Evolutionary conservation across 2,329 filamentous ascomycete genomes (phyloP).

Genomic region (Lithohypha guttulata): DNA sequence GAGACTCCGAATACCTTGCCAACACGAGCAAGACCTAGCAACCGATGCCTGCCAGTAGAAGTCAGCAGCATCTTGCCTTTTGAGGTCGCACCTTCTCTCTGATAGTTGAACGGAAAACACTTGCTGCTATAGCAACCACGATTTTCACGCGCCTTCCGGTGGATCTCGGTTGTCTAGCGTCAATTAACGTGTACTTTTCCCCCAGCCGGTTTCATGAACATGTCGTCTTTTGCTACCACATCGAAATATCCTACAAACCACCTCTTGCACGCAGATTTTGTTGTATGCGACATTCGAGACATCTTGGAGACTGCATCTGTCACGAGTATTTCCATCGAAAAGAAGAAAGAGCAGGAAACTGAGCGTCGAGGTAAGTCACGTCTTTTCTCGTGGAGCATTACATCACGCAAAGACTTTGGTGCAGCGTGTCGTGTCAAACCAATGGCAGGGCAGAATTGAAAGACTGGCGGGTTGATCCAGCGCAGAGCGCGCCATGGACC

Average conservation of each 20-base stretch:
- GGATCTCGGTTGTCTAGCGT: neutral
- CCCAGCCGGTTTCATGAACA: too few species aligned
- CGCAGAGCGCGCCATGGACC: conserved; percentile 5
- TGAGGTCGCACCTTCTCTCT: too few species aligned
- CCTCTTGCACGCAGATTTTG: conserved; percentile 5
- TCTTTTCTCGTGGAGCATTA: conserved; percentile 1
- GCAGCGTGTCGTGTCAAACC: conserved; percentile 6
- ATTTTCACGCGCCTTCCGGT: too few species aligned
- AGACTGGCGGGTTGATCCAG: conserved; percentile 9
- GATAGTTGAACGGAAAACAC: neutral
- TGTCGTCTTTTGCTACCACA: too few species aligned
- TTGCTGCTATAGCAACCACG: conserved; percentile 8
- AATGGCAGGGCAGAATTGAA: neutral
- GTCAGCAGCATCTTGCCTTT: too few species aligned
- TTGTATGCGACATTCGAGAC: conserved; percentile 10
- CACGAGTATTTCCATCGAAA: conserved; percentile 6
- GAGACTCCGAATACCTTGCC: too few species aligned
- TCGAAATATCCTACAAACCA: conserved; percentile 10
- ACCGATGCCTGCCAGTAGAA: too few species aligned
- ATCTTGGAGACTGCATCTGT: conserved; percentile 10
- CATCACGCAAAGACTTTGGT: conserved; percentile 7
- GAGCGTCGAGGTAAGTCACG: conserved; percentile 1
- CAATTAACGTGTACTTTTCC: neutral
- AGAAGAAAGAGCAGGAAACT: too few species aligned
- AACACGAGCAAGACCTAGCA: too few species aligned